Evolutionary conservation across 2,329 filamentous ascomycete species (phyloP), one percentile per base, ranked within the genome.

Genomic region (Xylaria sp.): DNA sequence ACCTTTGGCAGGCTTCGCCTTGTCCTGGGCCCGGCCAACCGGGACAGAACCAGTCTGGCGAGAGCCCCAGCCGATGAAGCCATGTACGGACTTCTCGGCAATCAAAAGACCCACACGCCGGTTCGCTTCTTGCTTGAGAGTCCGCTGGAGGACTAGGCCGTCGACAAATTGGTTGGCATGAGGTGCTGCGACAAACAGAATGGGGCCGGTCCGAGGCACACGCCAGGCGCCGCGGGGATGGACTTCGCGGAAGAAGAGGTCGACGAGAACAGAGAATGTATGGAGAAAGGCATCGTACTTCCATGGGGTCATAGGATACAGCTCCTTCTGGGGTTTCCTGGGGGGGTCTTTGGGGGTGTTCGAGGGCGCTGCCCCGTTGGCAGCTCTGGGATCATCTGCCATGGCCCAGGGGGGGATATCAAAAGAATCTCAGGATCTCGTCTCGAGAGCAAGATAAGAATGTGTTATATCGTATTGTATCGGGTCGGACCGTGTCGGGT

Each of bases 151-250:
- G 74, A 98, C 92, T 61, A 99, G 87, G 63, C 94, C 95, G 78
- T 99, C 96, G 78, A 98, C 94, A 75, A 99, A 99, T 91, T 97
- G 78, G 67, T 99, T 99, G 69, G 95, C 95, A 85, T 99, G 96
- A 73, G 96, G 96, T 64, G 95, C 96, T 54, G 94, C 96, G 74
- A 99, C 96, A 77, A 99, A 96, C 68, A 99, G 93, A 71, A 99
- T 89, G 0, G 96, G 94, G 0, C 94, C 96, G 71, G 89, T 88
- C 76, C 92, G 90, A 54, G 96, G 96, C 54, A 99, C 92, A 81
- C 94, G 95, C 94, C 96, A 99, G 71, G 94, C 93, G 74, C 94
- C 94, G 73, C 96, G 89, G 13, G 96, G 96, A 79, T 98, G 94
- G 18, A 99, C 94, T 82, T 99, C 96, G 75, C 96, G 91, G 85